phyloP scores from a whole-genome alignment of 2,329 filamentous ascomycete genomes.

The Capronia epimyces region DNA sequence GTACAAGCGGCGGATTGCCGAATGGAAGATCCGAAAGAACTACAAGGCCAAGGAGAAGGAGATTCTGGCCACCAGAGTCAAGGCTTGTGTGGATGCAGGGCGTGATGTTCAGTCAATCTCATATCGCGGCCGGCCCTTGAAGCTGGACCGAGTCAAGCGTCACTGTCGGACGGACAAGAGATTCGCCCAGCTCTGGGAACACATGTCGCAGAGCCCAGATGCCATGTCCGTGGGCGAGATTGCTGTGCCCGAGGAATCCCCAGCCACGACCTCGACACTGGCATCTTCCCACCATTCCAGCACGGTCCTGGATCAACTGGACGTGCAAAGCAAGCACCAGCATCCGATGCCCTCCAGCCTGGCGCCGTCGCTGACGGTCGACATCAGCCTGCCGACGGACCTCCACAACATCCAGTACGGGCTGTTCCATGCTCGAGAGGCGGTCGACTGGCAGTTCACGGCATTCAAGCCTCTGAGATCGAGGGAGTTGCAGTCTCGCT shows the following conservation, averaged over 20 bases:
- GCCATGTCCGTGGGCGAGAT: slow-evolving; percentile 4
- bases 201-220: slow-evolving; percentile 17
- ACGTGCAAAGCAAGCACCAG: not conserved
- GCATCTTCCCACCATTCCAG: not conserved
- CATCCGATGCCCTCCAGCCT: too few relatives aligned
- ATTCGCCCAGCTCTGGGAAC: slow-evolving; percentile 15
- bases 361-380: not conserved
- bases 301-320: not conserved
- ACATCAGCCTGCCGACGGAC: slow-evolving; percentile 11
- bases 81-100: slow-evolving; percentile 18
- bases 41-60: slow-evolving; percentile 23
- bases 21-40: slow-evolving; percentile 24
- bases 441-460: slow-evolving; percentile 20
- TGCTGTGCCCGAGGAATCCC: slow-evolving; percentile 14
- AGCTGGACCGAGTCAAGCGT: slow-evolving; percentile 22
- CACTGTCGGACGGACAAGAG: slow-evolving; percentile 20
- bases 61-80: slow-evolving; percentile 14
- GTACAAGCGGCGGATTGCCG: slow-evolving; percentile 22
- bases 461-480: slow-evolving; percentile 14
- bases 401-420: slow-evolving; percentile 8
- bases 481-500: slow-evolving; percentile 15
- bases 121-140: slow-evolving; percentile 18
- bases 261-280: not conserved
- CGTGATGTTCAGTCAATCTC: slow-evolving; percentile 17
- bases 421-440: slow-evolving; percentile 17